Evolutionary conservation across 306 rosid genomes (phyloP).

Genomic region (Abrus precatorius): DNA sequence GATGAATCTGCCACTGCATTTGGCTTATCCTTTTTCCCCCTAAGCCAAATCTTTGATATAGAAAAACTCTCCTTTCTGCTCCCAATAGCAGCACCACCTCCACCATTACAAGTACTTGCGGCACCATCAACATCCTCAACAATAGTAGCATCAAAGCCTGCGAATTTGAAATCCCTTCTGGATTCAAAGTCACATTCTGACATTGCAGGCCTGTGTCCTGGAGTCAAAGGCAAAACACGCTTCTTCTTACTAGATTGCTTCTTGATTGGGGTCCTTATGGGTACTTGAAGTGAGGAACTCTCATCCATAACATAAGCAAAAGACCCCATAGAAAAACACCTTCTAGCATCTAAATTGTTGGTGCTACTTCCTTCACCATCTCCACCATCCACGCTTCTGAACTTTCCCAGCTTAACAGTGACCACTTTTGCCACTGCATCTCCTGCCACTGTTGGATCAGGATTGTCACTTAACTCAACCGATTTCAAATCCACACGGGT

Average conservation of each 20-base stretch:
- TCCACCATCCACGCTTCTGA: conserved; percentile 68
- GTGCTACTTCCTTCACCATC: conserved; percentile 60
- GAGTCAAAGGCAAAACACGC: conserved; percentile 62
- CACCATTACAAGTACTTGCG: conserved; percentile 14
- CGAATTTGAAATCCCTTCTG: conserved; percentile 75
- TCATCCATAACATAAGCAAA: conserved; percentile 93
- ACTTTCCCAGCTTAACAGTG: conserved; percentile 88
- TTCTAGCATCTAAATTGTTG: conserved; percentile 70
- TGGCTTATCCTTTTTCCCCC: conserved; percentile 66
- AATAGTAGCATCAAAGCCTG: conserved; percentile 51
- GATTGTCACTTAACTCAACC: conserved; percentile 56
- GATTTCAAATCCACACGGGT: conserved; percentile 53
- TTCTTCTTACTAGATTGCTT: conserved; percentile 67
- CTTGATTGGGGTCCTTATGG: conserved; percentile 70
- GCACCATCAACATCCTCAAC: conserved; percentile 41
- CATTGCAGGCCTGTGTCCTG: conserved; percentile 79
- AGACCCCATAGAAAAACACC: conserved; percentile 97
- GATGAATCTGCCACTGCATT: conserved; percentile 50
- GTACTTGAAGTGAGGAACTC: conserved; percentile 70
- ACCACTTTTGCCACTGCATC: conserved; percentile 68
- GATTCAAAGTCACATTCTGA: conserved; percentile 92
- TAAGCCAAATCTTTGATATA: conserved; percentile 85
- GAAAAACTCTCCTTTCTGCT: conserved; percentile 77
- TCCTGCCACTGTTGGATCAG: not conserved
- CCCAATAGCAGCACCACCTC: conserved; percentile 46